Conservation (phyloP, 805 yeast species). For the Metschnikowia baotianmanensis region DNA sequence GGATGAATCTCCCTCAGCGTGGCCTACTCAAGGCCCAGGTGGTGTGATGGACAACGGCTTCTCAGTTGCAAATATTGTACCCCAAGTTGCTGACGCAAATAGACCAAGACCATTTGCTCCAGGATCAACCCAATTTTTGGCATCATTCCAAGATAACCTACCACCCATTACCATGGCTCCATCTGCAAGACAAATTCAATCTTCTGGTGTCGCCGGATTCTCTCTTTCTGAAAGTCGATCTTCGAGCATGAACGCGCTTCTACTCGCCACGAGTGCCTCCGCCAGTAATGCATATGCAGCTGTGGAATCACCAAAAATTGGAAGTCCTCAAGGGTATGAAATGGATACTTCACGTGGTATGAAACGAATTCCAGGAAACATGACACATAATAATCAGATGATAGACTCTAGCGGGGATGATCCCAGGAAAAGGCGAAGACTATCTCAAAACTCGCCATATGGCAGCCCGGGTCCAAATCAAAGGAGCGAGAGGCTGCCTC, state of each 20-base stretch:
- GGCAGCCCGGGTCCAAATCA: neutral
- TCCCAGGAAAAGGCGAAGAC: constrained; percentile 1
- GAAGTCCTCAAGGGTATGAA: neutral
- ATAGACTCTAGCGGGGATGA: neutral
- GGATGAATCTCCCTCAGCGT: neutral
- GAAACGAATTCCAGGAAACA: constrained; percentile 1
- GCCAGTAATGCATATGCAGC: neutral
- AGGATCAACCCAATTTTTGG: neutral
- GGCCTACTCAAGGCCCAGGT: constrained; percentile 1
- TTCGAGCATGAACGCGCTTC: constrained; percentile 16
- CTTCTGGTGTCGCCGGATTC: neutral
- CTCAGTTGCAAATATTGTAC: neutral
- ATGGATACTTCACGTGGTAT: neutral
- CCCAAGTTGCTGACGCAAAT: neutral
- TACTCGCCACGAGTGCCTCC: constrained; percentile 14
- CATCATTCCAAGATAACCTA: constrained; percentile 12
- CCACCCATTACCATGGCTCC: constrained; percentile 13
- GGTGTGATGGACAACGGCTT: neutral
- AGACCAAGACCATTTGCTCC: neutral
- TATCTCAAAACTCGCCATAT: neutral
- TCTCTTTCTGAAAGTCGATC: constrained; percentile 7
- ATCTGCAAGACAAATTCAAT: constrained; percentile 2
- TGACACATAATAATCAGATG: neutral
- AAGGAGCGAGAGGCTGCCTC: neutral
- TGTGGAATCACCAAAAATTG: neutral